A percentile compares a stretch with the other conserved stretches of the same genome.
These are phyloP conservation scores for Boletellus deceptivus DNA, from an alignment of 1,284 basidiomycete genomes.

Conservation along the genomic window DNA sequence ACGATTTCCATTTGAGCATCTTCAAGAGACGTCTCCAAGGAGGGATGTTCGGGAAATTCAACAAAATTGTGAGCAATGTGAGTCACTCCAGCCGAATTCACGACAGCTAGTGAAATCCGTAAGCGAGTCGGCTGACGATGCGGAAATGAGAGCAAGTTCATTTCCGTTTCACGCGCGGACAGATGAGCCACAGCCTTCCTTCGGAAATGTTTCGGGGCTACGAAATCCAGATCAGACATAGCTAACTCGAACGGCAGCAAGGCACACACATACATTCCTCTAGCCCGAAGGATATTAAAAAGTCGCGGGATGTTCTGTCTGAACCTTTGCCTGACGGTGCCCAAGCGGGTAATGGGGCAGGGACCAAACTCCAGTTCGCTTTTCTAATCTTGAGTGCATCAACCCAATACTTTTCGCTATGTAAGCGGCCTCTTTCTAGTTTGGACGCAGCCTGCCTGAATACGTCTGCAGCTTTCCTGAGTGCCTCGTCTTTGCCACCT, in stretches of 20 bases:
- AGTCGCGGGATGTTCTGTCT: slow-evolving; percentile 76
- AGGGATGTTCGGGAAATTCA: slow-evolving; percentile 32
- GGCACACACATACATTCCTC: slow-evolving; percentile 68
- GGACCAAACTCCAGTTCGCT: slow-evolving; percentile 73
- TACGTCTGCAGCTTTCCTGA: slow-evolving; percentile 66
- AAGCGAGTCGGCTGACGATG: slow-evolving; percentile 58
- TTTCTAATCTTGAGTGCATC: slow-evolving; percentile 72
- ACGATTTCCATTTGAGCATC: slow-evolving; percentile 67
- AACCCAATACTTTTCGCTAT: slow-evolving; percentile 72
- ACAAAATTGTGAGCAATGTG: slow-evolving; percentile 40
- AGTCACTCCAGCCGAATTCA: slow-evolving; percentile 34
- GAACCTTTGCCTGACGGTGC: slow-evolving; percentile 67
- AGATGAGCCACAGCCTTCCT: slow-evolving; percentile 67
- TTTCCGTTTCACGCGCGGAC: slow-evolving; percentile 45
- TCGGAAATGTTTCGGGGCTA: slow-evolving; percentile 62
- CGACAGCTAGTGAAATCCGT: slow-evolving; percentile 49
- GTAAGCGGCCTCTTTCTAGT: slow-evolving; percentile 59
- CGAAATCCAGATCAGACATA: slow-evolving; percentile 7
- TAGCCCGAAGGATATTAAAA: slow-evolving; percentile 71
- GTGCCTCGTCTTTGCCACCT: slow-evolving; percentile 74
- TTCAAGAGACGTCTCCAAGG: slow-evolving; percentile 51
- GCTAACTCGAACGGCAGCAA: neutral
- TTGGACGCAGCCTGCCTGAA: slow-evolving; percentile 67
- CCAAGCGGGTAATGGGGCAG: slow-evolving; percentile 70
- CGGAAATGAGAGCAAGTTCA: slow-evolving; percentile 56